Base-by-base conservation (phyloP, 305 asterid genomes). In the Fraxinus dipetala region DNA sequence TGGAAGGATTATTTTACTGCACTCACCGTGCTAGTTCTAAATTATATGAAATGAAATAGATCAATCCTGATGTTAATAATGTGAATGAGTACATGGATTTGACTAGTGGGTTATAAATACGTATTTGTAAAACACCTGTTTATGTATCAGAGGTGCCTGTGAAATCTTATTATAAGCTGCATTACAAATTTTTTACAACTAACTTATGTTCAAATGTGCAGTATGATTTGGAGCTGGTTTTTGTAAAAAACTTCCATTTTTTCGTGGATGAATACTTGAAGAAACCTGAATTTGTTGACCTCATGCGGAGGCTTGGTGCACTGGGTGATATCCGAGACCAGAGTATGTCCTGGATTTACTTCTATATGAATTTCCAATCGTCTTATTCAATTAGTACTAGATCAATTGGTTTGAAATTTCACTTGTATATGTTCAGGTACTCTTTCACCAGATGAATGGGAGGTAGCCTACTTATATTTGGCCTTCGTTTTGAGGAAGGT, bases 301-400 rank as follows among this genome's bases (percentile, higher is more conserved):
- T 96, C 81, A 96, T 96, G 99, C 88, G 98, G 76, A 87, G 98
- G 84, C 97, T 96, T 26, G 99, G 99, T 79, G 99, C 99, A 28
- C 79, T 96, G 84, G 99, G 98, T 75, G 98, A 94, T 72, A 96
- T 89, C 90, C 97, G 90, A 18, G 99, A 94, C 82, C 91, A 81
- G 40, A 89, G 98, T 93, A 90, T 84, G 95, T 77, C 77, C 78
- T 78, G 18, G 75, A 18, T 34, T 45, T 6, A 5, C 61, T 34
- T 48, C 20, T 65, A 5, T 13, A 3, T 26, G 43, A 30, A 40
- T 16, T 28, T 67, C 59, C 67, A 16, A 38, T 65, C 3, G 13
- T 38, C 4, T 54, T 32, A 40, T 83, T 31, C 11, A 14, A 34
- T 54, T 73, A 43, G 32, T 28, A 28, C 72, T 30, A 13, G 20